phyloP scores from a whole-genome alignment of 805 yeast genomes.

The Kuraishia capsulata region DNA sequence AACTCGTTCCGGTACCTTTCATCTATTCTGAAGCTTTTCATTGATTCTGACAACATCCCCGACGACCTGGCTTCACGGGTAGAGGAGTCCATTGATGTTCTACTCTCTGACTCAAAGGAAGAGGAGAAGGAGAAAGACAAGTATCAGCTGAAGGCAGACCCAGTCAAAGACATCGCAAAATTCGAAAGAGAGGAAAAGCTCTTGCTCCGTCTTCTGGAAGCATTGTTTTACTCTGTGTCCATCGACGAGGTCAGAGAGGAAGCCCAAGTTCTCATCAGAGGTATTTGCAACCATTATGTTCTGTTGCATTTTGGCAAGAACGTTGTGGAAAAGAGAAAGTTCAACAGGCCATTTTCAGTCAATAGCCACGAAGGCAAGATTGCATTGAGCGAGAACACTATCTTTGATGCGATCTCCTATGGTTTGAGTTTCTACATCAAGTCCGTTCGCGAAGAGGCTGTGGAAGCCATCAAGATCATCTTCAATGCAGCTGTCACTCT shows the following conservation, averaged over 20 bases:
- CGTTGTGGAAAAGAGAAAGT: constrained; percentile 56
- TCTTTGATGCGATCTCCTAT: constrained; percentile 66
- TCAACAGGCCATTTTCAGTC: constrained; percentile 62
- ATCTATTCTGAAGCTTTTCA: constrained; percentile 55
- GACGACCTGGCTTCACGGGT: constrained; percentile 33
- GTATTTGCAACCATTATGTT: constrained; percentile 72
- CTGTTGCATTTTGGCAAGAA: constrained; percentile 70
- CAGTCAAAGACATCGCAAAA: constrained; percentile 36
- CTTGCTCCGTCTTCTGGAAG: constrained; percentile 53
- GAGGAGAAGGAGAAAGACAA: constrained; percentile 8
- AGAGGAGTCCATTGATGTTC: constrained; percentile 36
- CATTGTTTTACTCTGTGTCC: constrained; percentile 68
- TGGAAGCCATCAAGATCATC: constrained; percentile 53
- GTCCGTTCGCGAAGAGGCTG: constrained; percentile 65
- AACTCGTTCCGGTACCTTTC: constrained; percentile 72
- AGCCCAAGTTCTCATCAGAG: constrained; percentile 51
- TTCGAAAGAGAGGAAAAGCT: constrained; percentile 58
- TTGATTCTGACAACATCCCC: constrained; percentile 46
- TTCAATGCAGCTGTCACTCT: constrained; percentile 52
- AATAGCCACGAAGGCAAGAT: constrained; percentile 74
- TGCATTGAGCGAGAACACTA: constrained; percentile 56
- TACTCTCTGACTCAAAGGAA: constrained; percentile 23
- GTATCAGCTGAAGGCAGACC: constrained; percentile 23
- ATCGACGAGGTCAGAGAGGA: constrained; percentile 64
- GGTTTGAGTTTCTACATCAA: constrained; percentile 73